Evolutionary conservation across 148 eudicot genomes (phyloP).

Genomic region (Chenopodium album): DNA sequence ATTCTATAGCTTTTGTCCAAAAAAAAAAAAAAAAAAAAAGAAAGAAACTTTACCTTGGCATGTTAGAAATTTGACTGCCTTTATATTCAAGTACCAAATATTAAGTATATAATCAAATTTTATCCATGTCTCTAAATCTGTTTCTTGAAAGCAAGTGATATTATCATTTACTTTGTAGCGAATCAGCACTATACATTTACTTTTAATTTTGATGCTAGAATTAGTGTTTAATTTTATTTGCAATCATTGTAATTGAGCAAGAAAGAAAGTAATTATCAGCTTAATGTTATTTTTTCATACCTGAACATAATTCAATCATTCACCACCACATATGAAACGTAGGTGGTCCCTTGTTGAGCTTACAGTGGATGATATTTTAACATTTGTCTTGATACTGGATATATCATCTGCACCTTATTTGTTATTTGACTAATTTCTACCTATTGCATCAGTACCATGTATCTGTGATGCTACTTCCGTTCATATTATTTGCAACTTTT

Average conservation of each 20-base stretch:
- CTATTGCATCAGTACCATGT: too few species aligned
- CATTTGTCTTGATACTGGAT: too few species aligned
- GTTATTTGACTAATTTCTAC: not conserved
- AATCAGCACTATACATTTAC: not conserved
- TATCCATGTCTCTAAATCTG: not conserved
- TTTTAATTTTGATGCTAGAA: too few species aligned
- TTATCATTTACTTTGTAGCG: too few species aligned
- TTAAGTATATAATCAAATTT: too few species aligned
- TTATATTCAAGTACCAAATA: not conserved
- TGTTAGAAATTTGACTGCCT: not conserved
- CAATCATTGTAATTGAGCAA: too few species aligned
- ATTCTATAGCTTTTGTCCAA: not conserved
- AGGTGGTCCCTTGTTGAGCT: conserved; percentile 7
- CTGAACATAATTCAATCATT: not conserved
- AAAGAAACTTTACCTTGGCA: not conserved
- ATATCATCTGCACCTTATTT: not conserved
- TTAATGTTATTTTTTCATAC: too few species aligned
- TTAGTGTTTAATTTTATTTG: too few species aligned
- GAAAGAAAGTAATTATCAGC: too few species aligned
- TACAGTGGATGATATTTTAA: not conserved
- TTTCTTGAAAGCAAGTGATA: not conserved
- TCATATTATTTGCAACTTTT: too few species aligned
- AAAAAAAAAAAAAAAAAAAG: too few species aligned
- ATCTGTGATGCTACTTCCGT: too few species aligned
- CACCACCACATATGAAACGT: not conserved